Evolutionary conservation across 768 basidiomycete genomes (phyloP), one percentile per base, ranked within the genome.

Genomic region (Suillus subalutaceus): DNA sequence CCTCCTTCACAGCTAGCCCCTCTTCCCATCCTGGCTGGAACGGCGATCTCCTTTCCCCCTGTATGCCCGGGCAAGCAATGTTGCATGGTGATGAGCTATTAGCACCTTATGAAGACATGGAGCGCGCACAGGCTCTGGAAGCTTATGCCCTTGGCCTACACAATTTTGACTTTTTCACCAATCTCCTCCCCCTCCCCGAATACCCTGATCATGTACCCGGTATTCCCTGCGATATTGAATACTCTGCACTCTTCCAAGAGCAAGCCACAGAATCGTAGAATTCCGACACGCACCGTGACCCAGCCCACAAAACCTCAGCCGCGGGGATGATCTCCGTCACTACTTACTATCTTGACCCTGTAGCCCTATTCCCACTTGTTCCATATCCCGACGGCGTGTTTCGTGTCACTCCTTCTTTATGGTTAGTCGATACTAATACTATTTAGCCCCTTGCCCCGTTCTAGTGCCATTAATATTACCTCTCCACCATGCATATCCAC

Each of bases 11-110:
- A 58, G 71, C 74, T n/a, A 67, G 75, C 44, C 69, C 78, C 40
- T 81, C 82, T 5, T 80, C 83, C n/a, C 72, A 83, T 46, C 64
- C 75, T 16, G 73, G 74, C 53, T 84, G 83, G 83, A 79, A 81
- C 65, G 77, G 74, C 32, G 73, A 79, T 20, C n/a, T 72, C 57
- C 61, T 63, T 50, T 65, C 66, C 16, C 63, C 66, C 8, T 64
- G 56, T 26, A 40, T 44, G 41, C 64, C 66, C 1, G 68, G 41
- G 43, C 59, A 62, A n/a, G 26, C 60, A 7, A 26, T 44, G 7
- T 44, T 55, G 8, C 43, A 63, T 46, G 35, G 26, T n/a, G 63
- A 64, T 41, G 63, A 46, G 23, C 44, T 26, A 37, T 43, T 58
- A 15, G 58, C 59, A 18, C 56, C 4, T 20, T 69, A 65, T 13